Evolutionary conservation across 768 basidiomycete species (phyloP).

Genomic region (Nidula microcarpa): DNA sequence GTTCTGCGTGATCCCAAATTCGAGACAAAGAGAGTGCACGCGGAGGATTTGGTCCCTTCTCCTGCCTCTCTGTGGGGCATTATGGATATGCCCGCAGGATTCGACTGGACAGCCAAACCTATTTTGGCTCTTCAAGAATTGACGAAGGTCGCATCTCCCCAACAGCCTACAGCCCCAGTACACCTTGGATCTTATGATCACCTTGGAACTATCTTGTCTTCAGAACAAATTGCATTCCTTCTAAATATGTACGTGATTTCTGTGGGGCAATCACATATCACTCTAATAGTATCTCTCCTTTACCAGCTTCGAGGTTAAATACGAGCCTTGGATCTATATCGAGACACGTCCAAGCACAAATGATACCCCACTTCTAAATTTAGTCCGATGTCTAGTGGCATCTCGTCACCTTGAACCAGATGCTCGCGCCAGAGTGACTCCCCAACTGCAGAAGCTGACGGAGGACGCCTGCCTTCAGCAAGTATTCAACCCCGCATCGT

Average conservation of each 20-base stretch:
- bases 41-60: conserved; percentile 28
- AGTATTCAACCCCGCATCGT: conserved; percentile 37
- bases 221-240: conserved; percentile 29
- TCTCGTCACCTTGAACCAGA: conserved; percentile 37
- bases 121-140: conserved; percentile 44
- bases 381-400: conserved; percentile 44
- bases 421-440: conserved; percentile 29
- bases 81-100: conserved; percentile 29
- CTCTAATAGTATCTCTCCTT: not conserved
- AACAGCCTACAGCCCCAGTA: conserved; percentile 6
- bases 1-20: not conserved
- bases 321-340: conserved; percentile 40
- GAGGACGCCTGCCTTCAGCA: conserved; percentile 34
- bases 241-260: conserved; percentile 30
- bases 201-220: conserved; percentile 19
- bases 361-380: conserved; percentile 27
- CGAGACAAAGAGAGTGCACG: not conserved
- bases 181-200: not conserved
- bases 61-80: conserved; percentile 32
- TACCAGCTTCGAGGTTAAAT: conserved; percentile 36
- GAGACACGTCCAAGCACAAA: conserved; percentile 25
- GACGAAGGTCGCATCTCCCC: conserved; percentile 8
- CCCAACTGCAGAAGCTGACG: conserved; percentile 35
- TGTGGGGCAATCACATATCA: not conserved
- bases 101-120: conserved; percentile 40